phyloP scores from a whole-genome alignment of 768 basidiomycete species.

The Tricholoma terreum region DNA sequence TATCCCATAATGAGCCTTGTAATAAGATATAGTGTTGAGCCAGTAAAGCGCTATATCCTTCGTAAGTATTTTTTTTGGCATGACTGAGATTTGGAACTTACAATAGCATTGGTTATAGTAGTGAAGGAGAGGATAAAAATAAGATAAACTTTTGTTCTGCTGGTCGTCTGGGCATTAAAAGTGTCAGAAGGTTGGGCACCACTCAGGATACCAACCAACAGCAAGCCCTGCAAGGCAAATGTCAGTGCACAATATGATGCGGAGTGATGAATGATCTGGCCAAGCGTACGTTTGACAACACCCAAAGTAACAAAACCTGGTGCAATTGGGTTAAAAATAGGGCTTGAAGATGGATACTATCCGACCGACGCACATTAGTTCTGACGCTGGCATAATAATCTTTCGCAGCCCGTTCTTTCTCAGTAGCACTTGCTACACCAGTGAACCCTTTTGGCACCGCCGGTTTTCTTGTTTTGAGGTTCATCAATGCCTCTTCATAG shows the following conservation, averaged over 20 bases:
- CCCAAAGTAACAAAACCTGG: constrained; percentile 75
- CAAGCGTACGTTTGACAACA: constrained; percentile 67
- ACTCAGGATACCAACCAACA: constrained; percentile 66
- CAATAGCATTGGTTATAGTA: constrained; percentile 69
- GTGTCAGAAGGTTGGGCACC: constrained; percentile 55
- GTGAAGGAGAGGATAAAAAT: constrained; percentile 80
- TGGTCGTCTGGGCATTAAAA: constrained; percentile 51
- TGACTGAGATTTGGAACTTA: constrained; percentile 22
- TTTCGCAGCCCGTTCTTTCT: constrained; percentile 71
- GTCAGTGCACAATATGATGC: neutral
- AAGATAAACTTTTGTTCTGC: constrained; percentile 70
- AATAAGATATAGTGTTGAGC: constrained; percentile 29
- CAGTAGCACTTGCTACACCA: constrained; percentile 41
- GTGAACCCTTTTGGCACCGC: constrained; percentile 26
- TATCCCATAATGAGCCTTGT: constrained; percentile 27
- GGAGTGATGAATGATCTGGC: neutral
- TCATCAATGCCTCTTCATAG: constrained; percentile 80
- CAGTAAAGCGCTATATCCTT: constrained; percentile 24
- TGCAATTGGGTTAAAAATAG: neutral
- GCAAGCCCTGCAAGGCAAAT: constrained; percentile 48
- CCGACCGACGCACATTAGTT: constrained; percentile 55
- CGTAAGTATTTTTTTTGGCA: constrained; percentile 3
- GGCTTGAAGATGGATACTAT: neutral
- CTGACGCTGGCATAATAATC: constrained; percentile 88
- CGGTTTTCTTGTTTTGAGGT: constrained; percentile 56